These are phyloP conservation scores for Tulasnella sp. DNA, from an alignment of 768 basidiomycete species.

Conservation along the genomic window DNA sequence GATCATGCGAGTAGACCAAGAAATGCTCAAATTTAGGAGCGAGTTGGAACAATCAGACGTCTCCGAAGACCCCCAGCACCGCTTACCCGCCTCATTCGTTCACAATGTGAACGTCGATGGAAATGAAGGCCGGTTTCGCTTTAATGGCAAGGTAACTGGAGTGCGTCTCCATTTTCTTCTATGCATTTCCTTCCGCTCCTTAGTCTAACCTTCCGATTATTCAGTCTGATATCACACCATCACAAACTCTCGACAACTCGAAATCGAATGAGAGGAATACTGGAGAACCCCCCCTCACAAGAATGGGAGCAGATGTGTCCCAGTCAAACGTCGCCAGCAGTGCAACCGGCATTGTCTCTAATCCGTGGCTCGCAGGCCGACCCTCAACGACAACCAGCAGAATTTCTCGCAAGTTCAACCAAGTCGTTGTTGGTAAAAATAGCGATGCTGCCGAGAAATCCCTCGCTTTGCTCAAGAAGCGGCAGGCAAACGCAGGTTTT, in stretches of 20 bases:
- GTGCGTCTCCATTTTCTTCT: not conserved
- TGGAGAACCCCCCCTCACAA: not conserved
- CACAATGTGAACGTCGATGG: slow-evolving; percentile 31
- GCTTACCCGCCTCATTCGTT: slow-evolving; percentile 26
- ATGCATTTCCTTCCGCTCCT: not conserved
- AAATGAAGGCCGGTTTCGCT: slow-evolving; percentile 35
- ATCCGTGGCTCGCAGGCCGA: slow-evolving; percentile 70
- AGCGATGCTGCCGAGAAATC: slow-evolving; percentile 79
- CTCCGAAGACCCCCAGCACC: slow-evolving; percentile 32
- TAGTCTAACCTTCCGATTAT: not conserved
- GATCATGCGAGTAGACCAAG: slow-evolving; percentile 46
- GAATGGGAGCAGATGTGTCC: slow-evolving; percentile 57
- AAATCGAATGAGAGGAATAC: no score
- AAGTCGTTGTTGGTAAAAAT: slow-evolving; percentile 65
- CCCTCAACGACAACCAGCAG: slow-evolving; percentile 35
- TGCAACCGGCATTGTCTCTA: slow-evolving; percentile 42
- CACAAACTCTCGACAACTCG: not conserved
- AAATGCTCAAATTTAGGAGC: slow-evolving; percentile 62
- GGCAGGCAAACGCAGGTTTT: slow-evolving; percentile 37
- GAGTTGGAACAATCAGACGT: slow-evolving; percentile 45
- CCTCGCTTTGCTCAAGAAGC: slow-evolving; percentile 41
- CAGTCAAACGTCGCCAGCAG: slow-evolving; percentile 35
- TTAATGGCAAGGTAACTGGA: not conserved
- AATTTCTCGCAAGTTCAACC: slow-evolving; percentile 61
- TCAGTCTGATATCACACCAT: not conserved